Evolutionary conservation across 2,329 filamentous ascomycete genomes (phyloP), one percentile per base, ranked within the genome.

Genomic region (Hypoxylon sp.): DNA sequence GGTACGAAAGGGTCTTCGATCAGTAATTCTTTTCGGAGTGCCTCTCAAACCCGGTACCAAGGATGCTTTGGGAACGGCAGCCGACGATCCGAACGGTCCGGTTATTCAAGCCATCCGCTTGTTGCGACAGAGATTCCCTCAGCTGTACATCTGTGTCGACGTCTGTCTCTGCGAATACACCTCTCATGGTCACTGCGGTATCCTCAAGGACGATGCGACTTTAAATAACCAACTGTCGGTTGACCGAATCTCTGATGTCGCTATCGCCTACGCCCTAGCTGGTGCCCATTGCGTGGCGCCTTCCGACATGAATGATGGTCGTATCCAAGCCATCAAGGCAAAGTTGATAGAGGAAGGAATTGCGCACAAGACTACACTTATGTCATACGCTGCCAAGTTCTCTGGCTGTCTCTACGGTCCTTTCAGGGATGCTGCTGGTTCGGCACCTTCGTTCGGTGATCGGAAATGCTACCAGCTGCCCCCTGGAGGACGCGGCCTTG

Each of bases 161-260:
- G 96, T 99, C 65, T 98, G 96, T 78, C 91, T 99, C 6, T 99
- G 96, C 87, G 96, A 99, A 82, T 99, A 99, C 83, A 99, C 96
- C 0, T 96, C 93, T 5, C 96, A 99, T 80, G 96, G 96, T 48
- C 96, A 99, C 84, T 99, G 96, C 79, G 96, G 96, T 59, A 98
- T 99, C 74, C 87, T 99, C 50, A 90, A 94, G 63, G 94, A 98
- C 73, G 96, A 99, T 78, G 94, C 94, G 70, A 92, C 90, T 70
- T 86, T 99, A 67, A 97, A 98, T 87, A 98, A 99, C 79, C 89
- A 91, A 71, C 88, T 97, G 51, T 97, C 94, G 2, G 94, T 98
- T 8, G 95, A 98, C 78, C 91, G 96, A 69, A 94, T 99, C 74
- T 95, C 93, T 3, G 94, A 98, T 79, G 95, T 98, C n/a, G 95